Conservation (phyloP, 179 eudicot species). For the Beta macrorhiza region DNA sequence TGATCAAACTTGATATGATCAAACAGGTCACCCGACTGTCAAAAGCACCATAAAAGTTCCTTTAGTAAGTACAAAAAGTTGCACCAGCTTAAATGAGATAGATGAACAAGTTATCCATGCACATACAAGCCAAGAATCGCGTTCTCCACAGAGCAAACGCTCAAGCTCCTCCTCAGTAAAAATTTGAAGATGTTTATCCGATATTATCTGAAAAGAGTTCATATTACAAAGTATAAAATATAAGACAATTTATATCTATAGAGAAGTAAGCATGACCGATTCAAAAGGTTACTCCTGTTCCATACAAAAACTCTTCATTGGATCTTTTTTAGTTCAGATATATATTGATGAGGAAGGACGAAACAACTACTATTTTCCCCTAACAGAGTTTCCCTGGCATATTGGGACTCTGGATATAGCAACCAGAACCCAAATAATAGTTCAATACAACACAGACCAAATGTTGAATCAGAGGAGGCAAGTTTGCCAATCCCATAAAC, state of each 20-base stretch:
- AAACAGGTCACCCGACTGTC: slow-evolving; percentile 66
- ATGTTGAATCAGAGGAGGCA: not conserved
- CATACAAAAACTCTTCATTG: not conserved
- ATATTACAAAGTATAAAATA: not conserved
- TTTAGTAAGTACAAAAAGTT: not conserved
- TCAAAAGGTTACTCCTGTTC: not conserved
- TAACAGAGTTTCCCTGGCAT: not conserved
- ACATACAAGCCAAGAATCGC: slow-evolving; percentile 78
- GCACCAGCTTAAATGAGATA: not conserved
- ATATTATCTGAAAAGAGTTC: slow-evolving; percentile 57
- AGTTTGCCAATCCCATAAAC: not conserved
- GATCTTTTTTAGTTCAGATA: not conserved
- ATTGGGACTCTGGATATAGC: not conserved
- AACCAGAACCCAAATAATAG: not conserved
- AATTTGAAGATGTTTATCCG: slow-evolving; percentile 61
- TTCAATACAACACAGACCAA: not conserved
- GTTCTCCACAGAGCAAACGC: slow-evolving; percentile 82
- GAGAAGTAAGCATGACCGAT: not conserved
- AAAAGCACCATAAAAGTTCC: slow-evolving; percentile 14
- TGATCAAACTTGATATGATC: slow-evolving; percentile 95
- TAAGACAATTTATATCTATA: not conserved
- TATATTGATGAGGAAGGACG: not conserved
- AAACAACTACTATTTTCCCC: not conserved
- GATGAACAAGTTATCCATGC: slow-evolving; percentile 8
- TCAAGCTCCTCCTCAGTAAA: slow-evolving; percentile 89